Evolutionary conservation across 2,329 filamentous ascomycete genomes (phyloP), one percentile per base, ranked within the genome.

Genomic region (Sporothrix humicola): DNA sequence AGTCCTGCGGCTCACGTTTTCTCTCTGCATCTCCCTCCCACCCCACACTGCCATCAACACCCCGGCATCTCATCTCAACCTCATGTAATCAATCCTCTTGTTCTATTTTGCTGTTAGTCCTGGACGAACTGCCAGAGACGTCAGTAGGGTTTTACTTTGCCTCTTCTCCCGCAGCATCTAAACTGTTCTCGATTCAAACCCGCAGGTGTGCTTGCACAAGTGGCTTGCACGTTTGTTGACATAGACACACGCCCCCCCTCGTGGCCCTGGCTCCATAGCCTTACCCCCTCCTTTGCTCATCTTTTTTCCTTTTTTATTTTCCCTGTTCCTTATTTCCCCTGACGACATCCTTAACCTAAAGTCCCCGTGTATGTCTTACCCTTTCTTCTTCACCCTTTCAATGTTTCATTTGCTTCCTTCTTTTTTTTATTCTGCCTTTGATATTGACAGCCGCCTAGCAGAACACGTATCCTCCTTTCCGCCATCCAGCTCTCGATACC

Each of bases 371-470:
- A 15, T 65, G 17, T 61, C 23, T 65, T 31, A n/a, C 58, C 54
- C 42, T 31, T 4, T 23, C 17, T 70, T 44, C 69, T 44, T 71
- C 20, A 3, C 23, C 23, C 26, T 42, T 23, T 7, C 69, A 12
- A 20, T 61, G 20, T n/a, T 61, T 71, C 42, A 20, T 71, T 63
- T 42, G n/a, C 23, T 31, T 63, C 6, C 15, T 59, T 31, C 54
- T 59, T 48, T 48, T 59, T 13, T 50, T 20, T 46, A 31, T 31
- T 61, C 23, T 31, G 6, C 59, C 42, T 61, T 63, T 71, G 20
- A 59, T 71, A 61, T 71, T 71, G 54, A 71, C 69, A 48, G 42
- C 54, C 69, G 42, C 69, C 69, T 61, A 71, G 42, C 42, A 71
- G 69, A 71, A 46, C 69, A 48, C 69, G 69, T 71, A 71, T 46